Evolutionary conservation across 2,329 filamentous ascomycete genomes (phyloP), one percentile per base, ranked within the genome.

Genomic region (Monosporascus cannonballus): DNA sequence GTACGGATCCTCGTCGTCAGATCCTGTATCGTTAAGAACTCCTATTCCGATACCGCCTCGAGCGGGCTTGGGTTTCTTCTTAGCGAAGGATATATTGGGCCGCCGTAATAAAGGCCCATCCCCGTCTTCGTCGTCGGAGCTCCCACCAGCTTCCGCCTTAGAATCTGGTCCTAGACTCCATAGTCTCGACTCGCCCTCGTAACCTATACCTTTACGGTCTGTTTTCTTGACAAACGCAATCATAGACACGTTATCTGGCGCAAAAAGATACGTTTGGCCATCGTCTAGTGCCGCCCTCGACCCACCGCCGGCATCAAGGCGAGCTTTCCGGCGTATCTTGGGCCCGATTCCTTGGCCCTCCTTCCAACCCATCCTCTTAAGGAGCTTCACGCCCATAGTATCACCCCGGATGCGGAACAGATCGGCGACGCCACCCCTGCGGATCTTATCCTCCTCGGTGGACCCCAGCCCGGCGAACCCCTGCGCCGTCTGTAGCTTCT

Each of bases 301-400:
- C 44, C 72, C 76, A 37, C 44, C 53, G 17, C 52, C 53, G 1
- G 76, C 78, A 50, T 80, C 87, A 15, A 93, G 76, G 47, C 86
- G 79, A 38, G 91, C 90, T 65, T 77, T 79, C 48, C 94, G 81
- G 51, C 85, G 83, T 36, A 96, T 75, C 69, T 90, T 96, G 22
- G 91, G 90, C 1, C 94, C 94, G 56, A 97, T 85, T 3, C 94
- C 94, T 69, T 97, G 92, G 1, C 92, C 93, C 57, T 93, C 88
- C 63, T 87, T 89, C 94, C 94, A 99, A 17, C 93, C 94, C 93
- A 99, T 97, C 64, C 81, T 88, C 65, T 88, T 89, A 54, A 97
- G 74, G 17, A 99, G 75, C 65, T 89, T 92, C 15, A 88, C 77
- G 2, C 94, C 94, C 78, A 95, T 90, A 0, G 90, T 96, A 56